Evolutionary conservation across 2,329 filamentous ascomycete genomes (phyloP), one percentile per base, ranked within the genome.

Genomic region (Fusarium succisae): DNA sequence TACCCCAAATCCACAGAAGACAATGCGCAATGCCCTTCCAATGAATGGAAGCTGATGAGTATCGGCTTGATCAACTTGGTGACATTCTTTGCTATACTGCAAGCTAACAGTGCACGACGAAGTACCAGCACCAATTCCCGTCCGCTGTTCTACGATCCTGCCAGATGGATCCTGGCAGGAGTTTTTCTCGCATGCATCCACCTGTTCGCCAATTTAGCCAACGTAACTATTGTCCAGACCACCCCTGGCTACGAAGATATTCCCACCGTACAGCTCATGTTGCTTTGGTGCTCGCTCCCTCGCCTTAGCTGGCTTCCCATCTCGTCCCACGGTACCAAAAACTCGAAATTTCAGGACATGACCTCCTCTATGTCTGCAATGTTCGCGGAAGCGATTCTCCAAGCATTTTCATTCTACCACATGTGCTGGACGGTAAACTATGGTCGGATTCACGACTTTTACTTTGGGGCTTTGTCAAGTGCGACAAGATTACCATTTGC

Each of bases 261-360:
- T 15, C 57, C 73, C 2, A 11, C 37, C 4, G 0, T 50, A 5
- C 50, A 61, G 6, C 9, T 76, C 6, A 12, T 48, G 3, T 44
- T 76, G 9, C 57, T 75, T 4, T 56, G 54, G 30, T 76, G 62
- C 4, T 61, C 66, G 6, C 39, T 73, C 8, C 73, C 69, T 37
- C 62, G 63, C 9, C 18, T 70, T 8, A 28, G 30, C 5, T 75
- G 70, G 63, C 56, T 70, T 8, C 28, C 20, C 0, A 53, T 69
- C 12, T 60, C 15, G 9, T 37, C 20, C 8, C 41, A 8, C 13
- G 15, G 13, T 8, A 24, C 22, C 14, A 6, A 50, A 28, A 6
- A 28, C 35, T 7, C 20, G 13, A 3, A 11, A 7, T n/a, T 12
- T 1, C 28, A 32, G 18, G 48, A 43, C 12, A 35, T 35, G 55